Evolutionary conservation across 345 rosid species (phyloP).

Genomic region (Aurinia saxatilis): DNA sequence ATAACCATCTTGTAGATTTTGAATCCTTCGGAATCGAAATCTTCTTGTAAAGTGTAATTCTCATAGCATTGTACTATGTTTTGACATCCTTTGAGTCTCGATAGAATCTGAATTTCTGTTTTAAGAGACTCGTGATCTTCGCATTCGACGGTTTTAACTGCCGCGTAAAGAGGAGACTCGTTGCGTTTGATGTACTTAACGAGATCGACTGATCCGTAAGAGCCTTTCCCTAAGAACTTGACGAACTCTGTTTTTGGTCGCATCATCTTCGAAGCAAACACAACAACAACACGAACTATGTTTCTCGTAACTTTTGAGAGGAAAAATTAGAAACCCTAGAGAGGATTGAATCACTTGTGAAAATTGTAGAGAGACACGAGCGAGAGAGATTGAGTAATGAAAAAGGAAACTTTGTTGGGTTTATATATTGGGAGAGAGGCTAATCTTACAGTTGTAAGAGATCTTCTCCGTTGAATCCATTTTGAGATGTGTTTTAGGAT

Average conservation of each 20-base stretch:
- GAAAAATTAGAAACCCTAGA: background rate
- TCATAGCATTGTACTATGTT: background rate
- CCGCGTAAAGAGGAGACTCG: background rate
- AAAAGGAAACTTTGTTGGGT: background rate
- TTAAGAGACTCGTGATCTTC: background rate
- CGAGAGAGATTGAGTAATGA: background rate
- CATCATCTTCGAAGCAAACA: background rate
- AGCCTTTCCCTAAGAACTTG: background rate
- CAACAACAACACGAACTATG: background rate
- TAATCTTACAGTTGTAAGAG: too few species aligned
- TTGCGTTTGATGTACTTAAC: background rate
- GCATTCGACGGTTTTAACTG: background rate
- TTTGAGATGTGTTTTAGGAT: too few species aligned
- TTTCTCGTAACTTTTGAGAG: background rate
- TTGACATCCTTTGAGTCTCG: background rate
- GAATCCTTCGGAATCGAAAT: background rate
- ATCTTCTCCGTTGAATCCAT: background rate
- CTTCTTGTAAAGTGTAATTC: background rate
- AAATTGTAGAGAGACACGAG: background rate
- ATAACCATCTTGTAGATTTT: background rate
- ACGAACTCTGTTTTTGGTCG: slow-evolving; percentile 1
- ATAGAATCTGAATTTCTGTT: background rate
- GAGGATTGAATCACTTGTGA: background rate
- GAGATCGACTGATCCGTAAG: background rate
- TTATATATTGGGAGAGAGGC: background rate